phyloP scores from a whole-genome alignment of 176 grass and related monocot species.

The Phoenix roebelenii region DNA sequence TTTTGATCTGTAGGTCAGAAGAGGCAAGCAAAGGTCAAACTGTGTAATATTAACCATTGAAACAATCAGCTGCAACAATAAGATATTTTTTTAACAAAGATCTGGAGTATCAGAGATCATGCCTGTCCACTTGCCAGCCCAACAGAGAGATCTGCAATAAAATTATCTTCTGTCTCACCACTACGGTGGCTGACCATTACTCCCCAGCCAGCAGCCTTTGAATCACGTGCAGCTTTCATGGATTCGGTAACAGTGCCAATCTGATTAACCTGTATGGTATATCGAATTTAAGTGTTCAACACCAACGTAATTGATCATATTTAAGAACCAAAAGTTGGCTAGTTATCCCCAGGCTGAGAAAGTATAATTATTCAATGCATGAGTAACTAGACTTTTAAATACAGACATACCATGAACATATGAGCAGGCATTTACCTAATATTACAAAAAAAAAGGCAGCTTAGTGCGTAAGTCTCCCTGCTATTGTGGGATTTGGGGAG shows the following conservation, averaged over 20 bases:
- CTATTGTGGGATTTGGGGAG: too few species aligned
- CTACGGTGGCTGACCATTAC: slow-evolving; percentile 98
- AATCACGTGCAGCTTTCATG: slow-evolving; percentile 88
- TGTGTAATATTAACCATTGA: too few species aligned
- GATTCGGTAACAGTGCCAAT: slow-evolving; percentile 85
- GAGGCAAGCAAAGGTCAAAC: too few species aligned
- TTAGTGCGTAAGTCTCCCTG: too few species aligned
- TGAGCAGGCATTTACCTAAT: too few species aligned
- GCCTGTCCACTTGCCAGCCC: slow-evolving; percentile 92
- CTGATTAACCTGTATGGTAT: slow-evolving; percentile 66
- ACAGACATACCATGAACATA: too few species aligned
- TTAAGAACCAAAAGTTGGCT: neutral
- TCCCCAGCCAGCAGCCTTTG: slow-evolving; percentile 90
- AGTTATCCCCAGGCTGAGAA: too few species aligned
- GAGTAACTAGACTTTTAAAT: too few species aligned
- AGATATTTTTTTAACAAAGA: neutral
- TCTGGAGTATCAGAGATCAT: slow-evolving; percentile 7
- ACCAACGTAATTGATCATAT: neutral
- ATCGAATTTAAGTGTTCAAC: slow-evolving; percentile 9
- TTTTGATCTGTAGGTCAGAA: slow-evolving; percentile 71
- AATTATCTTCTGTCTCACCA: slow-evolving; percentile 98
- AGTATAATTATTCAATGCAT: too few species aligned
- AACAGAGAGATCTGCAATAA: slow-evolving; percentile 86
- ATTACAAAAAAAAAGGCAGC: too few species aligned
- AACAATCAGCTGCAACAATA: too few species aligned